Conservation (phyloP, 148 eudicot genomes). For the Persicaria maculosa region DNA sequence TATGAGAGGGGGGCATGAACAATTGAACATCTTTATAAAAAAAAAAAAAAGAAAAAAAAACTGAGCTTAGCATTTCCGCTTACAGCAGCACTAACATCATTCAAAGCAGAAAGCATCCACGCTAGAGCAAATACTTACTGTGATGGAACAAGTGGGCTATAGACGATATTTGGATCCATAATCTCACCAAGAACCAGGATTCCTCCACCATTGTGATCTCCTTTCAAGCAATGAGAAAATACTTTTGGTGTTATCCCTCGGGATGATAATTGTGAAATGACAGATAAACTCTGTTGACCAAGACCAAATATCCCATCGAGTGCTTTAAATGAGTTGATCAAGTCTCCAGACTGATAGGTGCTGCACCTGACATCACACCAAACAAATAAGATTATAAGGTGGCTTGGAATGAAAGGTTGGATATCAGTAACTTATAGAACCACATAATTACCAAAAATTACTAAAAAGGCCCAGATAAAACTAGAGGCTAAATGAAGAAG, state of each 20-base stretch:
- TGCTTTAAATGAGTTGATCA: conserved; percentile 75
- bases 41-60: neutral
- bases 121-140: conserved; percentile 60
- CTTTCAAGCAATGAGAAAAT: conserved; percentile 96
- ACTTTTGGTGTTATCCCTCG: conserved; percentile 84
- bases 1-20: neutral
- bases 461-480: neutral
- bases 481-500: neutral
- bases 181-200: conserved; percentile 98
- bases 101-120: conserved; percentile 5
- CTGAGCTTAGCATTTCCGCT: neutral
- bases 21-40: neutral
- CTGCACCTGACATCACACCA: conserved; percentile 57
- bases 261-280: conserved; percentile 76
- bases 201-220: conserved; percentile 91
- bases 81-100: neutral
- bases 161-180: conserved; percentile 86
- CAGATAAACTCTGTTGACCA: conserved; percentile 82
- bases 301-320: conserved; percentile 96
- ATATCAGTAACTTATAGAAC: neutral
- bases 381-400: neutral
- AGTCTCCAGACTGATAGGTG: conserved; percentile 78
- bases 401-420: neutral
- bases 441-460: neutral
- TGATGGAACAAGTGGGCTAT: conserved; percentile 94